Evolutionary conservation across 352 stramenopile species (phyloP).

Genomic region (Phytophthora idaei): DNA sequence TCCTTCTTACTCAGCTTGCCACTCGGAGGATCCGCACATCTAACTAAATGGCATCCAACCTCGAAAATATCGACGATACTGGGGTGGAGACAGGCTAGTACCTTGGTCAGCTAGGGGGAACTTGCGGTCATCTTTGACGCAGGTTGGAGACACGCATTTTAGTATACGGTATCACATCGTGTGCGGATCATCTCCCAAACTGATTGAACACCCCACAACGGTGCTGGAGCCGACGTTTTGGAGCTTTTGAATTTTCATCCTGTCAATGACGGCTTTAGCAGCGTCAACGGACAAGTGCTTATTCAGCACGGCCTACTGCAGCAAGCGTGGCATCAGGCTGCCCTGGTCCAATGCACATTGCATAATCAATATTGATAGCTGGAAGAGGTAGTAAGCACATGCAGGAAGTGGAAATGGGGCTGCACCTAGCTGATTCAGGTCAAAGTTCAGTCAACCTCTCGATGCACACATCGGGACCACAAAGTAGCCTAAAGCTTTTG

Average conservation of each 20-base stretch:
- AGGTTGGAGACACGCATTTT: background rate
- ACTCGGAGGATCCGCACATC: background rate
- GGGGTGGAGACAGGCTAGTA: background rate
- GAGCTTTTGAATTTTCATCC: background rate
- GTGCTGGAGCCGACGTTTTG: background rate
- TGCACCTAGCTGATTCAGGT: too few species aligned
- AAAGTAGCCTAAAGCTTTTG: too few species aligned
- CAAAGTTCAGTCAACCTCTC: too few species aligned
- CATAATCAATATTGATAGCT: too few species aligned
- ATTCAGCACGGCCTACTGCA: too few species aligned
- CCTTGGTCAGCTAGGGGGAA: background rate
- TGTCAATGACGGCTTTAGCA: too few species aligned
- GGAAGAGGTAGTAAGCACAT: too few species aligned
- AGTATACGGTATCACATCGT: background rate
- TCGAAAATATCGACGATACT: background rate
- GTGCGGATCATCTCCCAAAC: background rate
- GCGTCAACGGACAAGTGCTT: too few species aligned
- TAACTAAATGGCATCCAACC: background rate
- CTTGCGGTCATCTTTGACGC: background rate
- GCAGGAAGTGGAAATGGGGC: too few species aligned
- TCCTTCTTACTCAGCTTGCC: background rate
- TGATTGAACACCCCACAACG: background rate
- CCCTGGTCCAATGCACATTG: too few species aligned
- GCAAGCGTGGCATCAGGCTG: too few species aligned
- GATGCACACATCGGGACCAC: too few species aligned